Base-by-base conservation (phyloP, 441 rosid genomes). In the Euphorbia schlechtendalii region DNA sequence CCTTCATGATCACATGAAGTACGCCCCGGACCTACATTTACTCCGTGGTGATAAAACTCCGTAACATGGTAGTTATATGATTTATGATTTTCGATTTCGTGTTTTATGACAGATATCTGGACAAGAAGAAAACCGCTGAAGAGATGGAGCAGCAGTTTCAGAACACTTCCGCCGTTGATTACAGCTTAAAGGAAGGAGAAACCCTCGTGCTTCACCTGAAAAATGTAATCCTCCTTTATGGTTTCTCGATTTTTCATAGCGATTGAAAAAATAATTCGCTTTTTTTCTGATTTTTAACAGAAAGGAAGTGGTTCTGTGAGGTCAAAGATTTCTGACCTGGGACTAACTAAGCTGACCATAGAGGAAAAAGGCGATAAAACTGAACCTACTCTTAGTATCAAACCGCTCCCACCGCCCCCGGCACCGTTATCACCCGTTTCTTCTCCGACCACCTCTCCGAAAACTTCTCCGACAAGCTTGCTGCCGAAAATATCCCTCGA, bases 111-210 rank as follows among this genome's bases (percentile, higher is more conserved):
- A 94, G 99, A 71, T 94, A 94, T 69, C 75, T 94, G 78, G 80
- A 94, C 85, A 94, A 94, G 78, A 94, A 94, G 86, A 86, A 83
- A 76, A 85, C 96, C 56, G 97, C 99, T 0, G 99, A 90, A 76
- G 96, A 90, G 84, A 93, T 93, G 99, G 97, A 90, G 64, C 95
- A 87, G 58, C 96, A 89, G 70, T 93, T 82, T 84, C 99, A 90
- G 74, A 75, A 74, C 24, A 74, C 84, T 5, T 86, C 96, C 51
- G 71, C 88, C 0, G 84, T 82, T 9, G 97, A 90, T 80, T 93
- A 90, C 83, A 86, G 92, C 79, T 76, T 93, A 73, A 93, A 90
- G 78, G 90, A 93, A 70, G 99, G 97, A 60, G 96, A 90, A 69
- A 90, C 87, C 41, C 77, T 93, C 28, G 93, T 86, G 55, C 83